phyloP scores from a whole-genome alignment of 169 alveolate genomes.

The Cryptosporidium viatorum region DNA sequence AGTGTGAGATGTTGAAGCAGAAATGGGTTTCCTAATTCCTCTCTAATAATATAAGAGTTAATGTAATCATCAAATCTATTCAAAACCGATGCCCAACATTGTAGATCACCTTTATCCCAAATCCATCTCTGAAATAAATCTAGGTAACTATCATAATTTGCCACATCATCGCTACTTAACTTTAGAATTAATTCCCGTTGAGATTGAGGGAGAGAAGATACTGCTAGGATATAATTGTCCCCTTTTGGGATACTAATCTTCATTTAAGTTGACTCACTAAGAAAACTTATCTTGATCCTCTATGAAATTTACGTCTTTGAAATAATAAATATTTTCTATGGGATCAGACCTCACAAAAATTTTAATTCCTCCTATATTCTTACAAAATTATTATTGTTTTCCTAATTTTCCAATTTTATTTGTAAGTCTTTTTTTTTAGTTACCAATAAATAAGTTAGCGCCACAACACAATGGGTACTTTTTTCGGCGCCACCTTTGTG shows the following conservation, averaged over 20 bases:
- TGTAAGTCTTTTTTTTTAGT: neutral
- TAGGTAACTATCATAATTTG: conserved; percentile 31
- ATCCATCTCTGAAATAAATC: conserved; percentile 72
- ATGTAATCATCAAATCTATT: conserved; percentile 73
- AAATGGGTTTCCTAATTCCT: conserved; percentile 47
- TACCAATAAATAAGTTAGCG: neutral
- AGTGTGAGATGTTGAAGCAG: conserved; percentile 36
- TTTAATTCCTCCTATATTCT: conserved; percentile 4
- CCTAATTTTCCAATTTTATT: conserved; percentile 1
- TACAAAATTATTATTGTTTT: conserved; percentile 1
- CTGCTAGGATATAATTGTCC: conserved; percentile 74
- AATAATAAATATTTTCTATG: neutral
- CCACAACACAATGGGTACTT: neutral
- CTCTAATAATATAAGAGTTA: conserved; percentile 38
- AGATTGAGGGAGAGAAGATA: conserved; percentile 62
- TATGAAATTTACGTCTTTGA: neutral
- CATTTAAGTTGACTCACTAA: conserved; percentile 30
- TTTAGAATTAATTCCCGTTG: conserved; percentile 52
- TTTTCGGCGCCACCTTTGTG: conserved; percentile 8
- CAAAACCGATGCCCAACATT: conserved; percentile 73
- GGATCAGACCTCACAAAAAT: neutral
- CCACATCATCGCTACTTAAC: conserved; percentile 40
- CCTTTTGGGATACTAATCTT: conserved; percentile 75
- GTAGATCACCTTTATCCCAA: conserved; percentile 74
- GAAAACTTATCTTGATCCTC: conserved; percentile 6